phyloP scores from a whole-genome alignment of 192 early-diverging fungal species.

The Coemansia sp. region DNA sequence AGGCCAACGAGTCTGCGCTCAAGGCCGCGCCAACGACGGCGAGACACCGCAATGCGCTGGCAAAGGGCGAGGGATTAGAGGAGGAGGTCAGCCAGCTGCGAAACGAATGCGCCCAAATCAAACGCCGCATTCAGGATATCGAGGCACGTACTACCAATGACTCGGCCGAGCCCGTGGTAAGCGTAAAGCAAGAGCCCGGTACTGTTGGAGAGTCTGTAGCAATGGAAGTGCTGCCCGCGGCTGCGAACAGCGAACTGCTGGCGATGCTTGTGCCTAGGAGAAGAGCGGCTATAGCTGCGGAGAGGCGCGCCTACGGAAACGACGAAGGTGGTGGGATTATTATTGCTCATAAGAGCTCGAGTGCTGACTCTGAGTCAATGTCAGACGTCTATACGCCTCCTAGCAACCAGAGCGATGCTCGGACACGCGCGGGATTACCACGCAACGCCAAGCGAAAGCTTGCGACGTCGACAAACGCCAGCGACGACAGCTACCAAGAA shows the following conservation, averaged over 20 bases:
- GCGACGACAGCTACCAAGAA: conserved; percentile 64
- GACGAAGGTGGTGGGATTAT: not conserved
- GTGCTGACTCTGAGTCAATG: not conserved
- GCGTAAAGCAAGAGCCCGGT: not conserved
- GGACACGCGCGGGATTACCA: not conserved
- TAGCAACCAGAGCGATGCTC: not conserved
- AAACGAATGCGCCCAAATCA: conserved; percentile 35
- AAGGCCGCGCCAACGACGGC: conserved; percentile 26
- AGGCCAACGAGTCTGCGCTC: conserved; percentile 12
- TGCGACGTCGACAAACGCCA: conserved; percentile 68
- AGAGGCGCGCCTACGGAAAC: not conserved
- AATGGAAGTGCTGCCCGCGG: not conserved
- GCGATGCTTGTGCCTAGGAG: not conserved
- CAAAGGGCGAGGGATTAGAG: conserved; percentile 12
- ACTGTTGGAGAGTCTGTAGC: not conserved
- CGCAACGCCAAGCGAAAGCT: conserved; percentile 22
- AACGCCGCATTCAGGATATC: conserved; percentile 26
- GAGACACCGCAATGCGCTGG: conserved; percentile 44
- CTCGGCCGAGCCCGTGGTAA: not conserved
- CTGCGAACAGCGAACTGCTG: not conserved
- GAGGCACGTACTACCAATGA: not conserved
- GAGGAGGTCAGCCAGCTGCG: conserved; percentile 16
- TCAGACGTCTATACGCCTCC: not conserved
- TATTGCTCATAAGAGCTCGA: not conserved
- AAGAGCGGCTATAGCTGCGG: conserved; percentile 10